phyloP scores from a whole-genome alignment of 2,329 filamentous ascomycete species.

The Neocatenulostroma microsporum region DNA sequence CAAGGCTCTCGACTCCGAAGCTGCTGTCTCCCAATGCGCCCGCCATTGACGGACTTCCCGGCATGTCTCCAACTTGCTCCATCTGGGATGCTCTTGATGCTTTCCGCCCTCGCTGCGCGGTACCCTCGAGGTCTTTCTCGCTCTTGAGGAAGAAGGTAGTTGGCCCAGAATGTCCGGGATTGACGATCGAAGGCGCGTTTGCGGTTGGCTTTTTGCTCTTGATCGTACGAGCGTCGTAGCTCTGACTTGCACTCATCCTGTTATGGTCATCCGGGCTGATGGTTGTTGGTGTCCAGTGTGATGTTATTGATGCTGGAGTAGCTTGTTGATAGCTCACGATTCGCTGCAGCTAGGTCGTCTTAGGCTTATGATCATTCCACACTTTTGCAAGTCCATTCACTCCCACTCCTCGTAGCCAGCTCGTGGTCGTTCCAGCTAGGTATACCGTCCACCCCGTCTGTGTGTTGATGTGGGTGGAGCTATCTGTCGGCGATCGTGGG shows the following conservation, averaged over 20 bases:
- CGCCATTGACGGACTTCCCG: slow-evolving; percentile 17
- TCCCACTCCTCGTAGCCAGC: too few relatives aligned
- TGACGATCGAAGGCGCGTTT: slow-evolving; percentile 7
- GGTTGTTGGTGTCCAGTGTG: not conserved
- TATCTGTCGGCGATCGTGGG: too few relatives aligned
- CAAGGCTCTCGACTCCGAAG: slow-evolving; percentile 52
- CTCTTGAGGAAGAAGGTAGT: slow-evolving; percentile 55
- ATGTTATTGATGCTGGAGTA: not conserved
- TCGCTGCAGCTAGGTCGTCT: too few relatives aligned
- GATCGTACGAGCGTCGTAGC: slow-evolving; percentile 11
- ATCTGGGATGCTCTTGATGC: slow-evolving; percentile 18
- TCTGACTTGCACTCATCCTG: slow-evolving; percentile 9
- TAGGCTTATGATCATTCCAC: too few relatives aligned
- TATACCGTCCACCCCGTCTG: too few relatives aligned
- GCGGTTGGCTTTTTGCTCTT: slow-evolving; percentile 16
- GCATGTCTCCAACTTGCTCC: slow-evolving; percentile 12
- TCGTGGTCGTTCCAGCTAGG: too few relatives aligned
- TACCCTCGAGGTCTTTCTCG: slow-evolving; percentile 41
- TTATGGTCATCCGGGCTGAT: not conserved
- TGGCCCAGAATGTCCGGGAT: slow-evolving; percentile 35
- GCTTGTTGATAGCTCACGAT: not conserved
- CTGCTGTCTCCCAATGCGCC: slow-evolving; percentile 35
- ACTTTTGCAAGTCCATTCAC: too few relatives aligned
- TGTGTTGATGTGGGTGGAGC: too few relatives aligned
- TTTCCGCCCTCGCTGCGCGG: slow-evolving; percentile 17